Evolutionary conservation across 371 early-diverging fungal genomes (phyloP).

Genomic region (Gilbertella persicaria): DNA sequence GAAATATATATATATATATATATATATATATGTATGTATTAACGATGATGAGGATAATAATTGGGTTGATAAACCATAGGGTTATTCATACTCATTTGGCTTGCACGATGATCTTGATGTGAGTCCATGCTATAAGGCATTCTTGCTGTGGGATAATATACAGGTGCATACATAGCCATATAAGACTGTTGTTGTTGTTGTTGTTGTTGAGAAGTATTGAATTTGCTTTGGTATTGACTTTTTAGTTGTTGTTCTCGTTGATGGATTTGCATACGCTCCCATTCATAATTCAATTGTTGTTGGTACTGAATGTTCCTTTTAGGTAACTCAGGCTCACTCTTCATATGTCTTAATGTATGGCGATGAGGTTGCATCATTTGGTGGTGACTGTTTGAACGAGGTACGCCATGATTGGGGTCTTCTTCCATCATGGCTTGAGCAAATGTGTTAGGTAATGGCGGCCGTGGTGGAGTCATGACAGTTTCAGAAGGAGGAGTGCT

Average conservation of each 20-base stretch:
- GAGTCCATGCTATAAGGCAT: not conserved
- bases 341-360: conserved; percentile 30
- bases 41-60: not conserved
- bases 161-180: conserved; percentile 21
- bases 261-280: conserved; percentile 43
- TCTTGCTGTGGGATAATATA: conserved; percentile 12
- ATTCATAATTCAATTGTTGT: conserved; percentile 36
- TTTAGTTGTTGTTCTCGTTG: conserved; percentile 43
- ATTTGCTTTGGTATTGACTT: conserved; percentile 18
- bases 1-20: no score
- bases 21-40: no score
- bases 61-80: no score
- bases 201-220: conserved; percentile 5
- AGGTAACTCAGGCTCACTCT: conserved; percentile 39
- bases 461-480: conserved; percentile 5
- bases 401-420: conserved; percentile 4
- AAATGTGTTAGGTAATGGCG: conserved; percentile 9
- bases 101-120: no score
- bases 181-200: conserved; percentile 10
- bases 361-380: conserved; percentile 7
- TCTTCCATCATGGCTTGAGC: not conserved
- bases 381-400: conserved; percentile 11
- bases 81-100: no score
- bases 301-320: conserved; percentile 17
- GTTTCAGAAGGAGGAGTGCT: conserved; percentile 11